phyloP scores from a whole-genome alignment of 805 yeast species.

The Metschnikowia cerradonensis region DNA sequence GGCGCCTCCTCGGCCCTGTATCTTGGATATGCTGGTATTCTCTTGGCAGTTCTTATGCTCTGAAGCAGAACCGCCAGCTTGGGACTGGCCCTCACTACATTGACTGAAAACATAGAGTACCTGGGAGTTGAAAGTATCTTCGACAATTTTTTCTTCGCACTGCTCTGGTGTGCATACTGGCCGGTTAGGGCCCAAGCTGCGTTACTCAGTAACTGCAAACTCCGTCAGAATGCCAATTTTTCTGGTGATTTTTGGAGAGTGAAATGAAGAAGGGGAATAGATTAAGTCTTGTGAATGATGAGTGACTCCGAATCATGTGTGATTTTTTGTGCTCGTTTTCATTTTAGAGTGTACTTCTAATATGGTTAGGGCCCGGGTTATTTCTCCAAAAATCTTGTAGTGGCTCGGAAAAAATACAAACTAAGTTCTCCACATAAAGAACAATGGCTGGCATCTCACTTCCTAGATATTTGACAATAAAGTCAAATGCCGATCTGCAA shows the following conservation, averaged over 20 bases:
- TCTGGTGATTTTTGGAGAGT: background rate
- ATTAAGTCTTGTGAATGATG: background rate
- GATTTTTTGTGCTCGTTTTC: background rate
- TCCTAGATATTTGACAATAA: no score
- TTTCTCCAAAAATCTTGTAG: background rate
- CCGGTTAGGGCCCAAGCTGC: background rate
- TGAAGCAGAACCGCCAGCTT: slow-evolving; percentile 16
- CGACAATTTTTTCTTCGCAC: slow-evolving; percentile 6
- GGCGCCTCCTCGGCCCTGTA: slow-evolving; percentile 32
- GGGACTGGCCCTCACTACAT: slow-evolving; percentile 10
- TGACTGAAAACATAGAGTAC: slow-evolving; percentile 11
- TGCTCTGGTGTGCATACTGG: slow-evolving; percentile 2
- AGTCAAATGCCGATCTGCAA: no score
- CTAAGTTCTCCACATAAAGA: background rate
- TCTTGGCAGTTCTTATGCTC: slow-evolving; percentile 18
- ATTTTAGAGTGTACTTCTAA: background rate
- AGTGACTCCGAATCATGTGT: no score
- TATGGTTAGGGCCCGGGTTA: background rate
- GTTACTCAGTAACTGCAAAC: slow-evolving; percentile 1
- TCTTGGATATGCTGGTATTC: slow-evolving; percentile 33
- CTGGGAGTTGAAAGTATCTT: background rate
- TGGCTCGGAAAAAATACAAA: background rate
- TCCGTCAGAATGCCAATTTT: background rate
- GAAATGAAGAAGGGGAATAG: background rate
- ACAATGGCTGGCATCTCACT: no score